phyloP scores from a whole-genome alignment of 129 eudicot species.

The Mikania micrantha region DNA sequence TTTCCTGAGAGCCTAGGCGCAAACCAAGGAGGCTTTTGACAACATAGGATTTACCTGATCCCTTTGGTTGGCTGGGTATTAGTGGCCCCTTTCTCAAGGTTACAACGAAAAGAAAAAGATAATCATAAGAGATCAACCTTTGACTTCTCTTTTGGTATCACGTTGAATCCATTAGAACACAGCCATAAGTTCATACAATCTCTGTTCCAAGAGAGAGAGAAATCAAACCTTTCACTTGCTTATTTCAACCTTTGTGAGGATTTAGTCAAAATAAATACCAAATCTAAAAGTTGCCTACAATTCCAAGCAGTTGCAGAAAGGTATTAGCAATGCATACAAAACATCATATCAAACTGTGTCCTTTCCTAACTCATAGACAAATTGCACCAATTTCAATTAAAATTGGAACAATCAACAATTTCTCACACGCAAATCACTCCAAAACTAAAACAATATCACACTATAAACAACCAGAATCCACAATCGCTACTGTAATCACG shows the following conservation, averaged over 20 bases:
- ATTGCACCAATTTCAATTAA: not conserved
- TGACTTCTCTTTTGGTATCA: constrained; percentile 4
- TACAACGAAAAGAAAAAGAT: too few species aligned
- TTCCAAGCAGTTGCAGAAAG: not conserved
- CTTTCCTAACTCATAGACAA: not conserved
- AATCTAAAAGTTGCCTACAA: not conserved
- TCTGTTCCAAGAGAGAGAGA: not conserved
- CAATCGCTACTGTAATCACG: not conserved
- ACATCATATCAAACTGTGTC: not conserved
- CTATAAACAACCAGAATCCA: not conserved
- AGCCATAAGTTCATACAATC: not conserved
- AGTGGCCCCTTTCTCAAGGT: too few species aligned
- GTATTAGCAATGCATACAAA: not conserved
- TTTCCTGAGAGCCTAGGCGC: too few species aligned
- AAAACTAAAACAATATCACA: not conserved
- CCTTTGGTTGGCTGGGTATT: too few species aligned
- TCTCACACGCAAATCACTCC: constrained; percentile 8
- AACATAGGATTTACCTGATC: too few species aligned
- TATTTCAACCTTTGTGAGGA: not conserved
- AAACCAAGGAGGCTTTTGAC: too few species aligned
- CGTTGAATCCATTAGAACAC: not conserved
- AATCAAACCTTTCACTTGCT: not conserved
- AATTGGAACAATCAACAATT: constrained; percentile 1
- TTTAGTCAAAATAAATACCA: not conserved
- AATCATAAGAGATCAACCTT: not conserved